phyloP scores from a whole-genome alignment of 106 monocot species.

The Cymbidium sinense region DNA sequence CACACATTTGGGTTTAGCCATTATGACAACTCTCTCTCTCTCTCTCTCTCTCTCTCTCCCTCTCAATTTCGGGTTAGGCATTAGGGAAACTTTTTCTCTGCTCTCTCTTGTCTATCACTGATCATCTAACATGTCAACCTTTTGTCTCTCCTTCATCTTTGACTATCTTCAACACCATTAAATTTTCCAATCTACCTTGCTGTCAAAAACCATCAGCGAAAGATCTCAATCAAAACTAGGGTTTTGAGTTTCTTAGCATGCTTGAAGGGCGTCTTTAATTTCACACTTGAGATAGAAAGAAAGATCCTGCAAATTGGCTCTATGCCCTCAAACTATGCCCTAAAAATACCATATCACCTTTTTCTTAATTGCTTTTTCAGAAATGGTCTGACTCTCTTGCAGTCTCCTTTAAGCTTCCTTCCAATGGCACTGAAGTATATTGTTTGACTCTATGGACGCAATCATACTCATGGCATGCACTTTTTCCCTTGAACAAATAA shows the following conservation, averaged over 20 bases:
- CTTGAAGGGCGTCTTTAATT: neutral
- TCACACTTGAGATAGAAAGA: too few relatives aligned
- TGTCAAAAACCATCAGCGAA: neutral
- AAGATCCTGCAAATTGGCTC: too few relatives aligned
- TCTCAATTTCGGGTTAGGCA: neutral
- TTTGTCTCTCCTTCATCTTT: neutral
- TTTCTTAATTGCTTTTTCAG: too few relatives aligned
- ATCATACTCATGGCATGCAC: neutral
- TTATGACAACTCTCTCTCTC: too few relatives aligned
- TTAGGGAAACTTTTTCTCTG: neutral
- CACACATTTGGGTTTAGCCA: too few relatives aligned
- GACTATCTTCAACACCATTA: neutral
- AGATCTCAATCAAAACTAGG: neutral
- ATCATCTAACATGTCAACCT: neutral
- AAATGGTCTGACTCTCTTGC: neutral
- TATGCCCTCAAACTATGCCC: too few relatives aligned
- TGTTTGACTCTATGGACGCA: neutral
- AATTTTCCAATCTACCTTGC: neutral
- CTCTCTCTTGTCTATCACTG: neutral
- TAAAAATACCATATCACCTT: neutral
- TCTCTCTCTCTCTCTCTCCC: too few relatives aligned
- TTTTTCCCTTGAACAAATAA: neutral
- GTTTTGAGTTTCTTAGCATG: neutral
- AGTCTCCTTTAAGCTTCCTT: constrained; percentile 3
- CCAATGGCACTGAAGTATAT: constrained; percentile 1